Evolutionary conservation across 2,329 filamentous ascomycete genomes (phyloP), one percentile per base, ranked within the genome.

Genomic region (Myriosclerotinia scirpicola): DNA sequence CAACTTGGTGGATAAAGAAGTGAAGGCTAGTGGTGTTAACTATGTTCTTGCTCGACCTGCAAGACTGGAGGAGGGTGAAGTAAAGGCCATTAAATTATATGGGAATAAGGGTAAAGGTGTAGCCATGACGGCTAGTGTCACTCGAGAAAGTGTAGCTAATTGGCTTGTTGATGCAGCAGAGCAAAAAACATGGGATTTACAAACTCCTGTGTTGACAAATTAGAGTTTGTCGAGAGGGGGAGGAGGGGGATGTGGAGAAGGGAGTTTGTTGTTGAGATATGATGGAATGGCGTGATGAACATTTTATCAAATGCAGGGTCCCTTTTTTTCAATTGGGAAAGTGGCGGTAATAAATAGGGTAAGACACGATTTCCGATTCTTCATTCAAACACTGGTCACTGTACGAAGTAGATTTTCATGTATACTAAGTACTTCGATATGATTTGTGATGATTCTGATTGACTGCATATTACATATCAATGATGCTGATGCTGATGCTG

Each of bases 151-250:
- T 69, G 79, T 85, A 14, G 82, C 81, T 11, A 72, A 68, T 30
- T 84, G 81, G 73, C 70, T 84, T 70, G 76, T 84, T 9, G 77
- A 81, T 68, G 81, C 78, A 1, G 79, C 76, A 1, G 80, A 81
- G 73, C 77, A 71, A 42, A 69, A 71, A 40, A 63, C 38, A 6
- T 63, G 60, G 60, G 48, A 54, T 63, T 42, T n/a, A 40, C 60
- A 63, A 17, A 63, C 60, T 30, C 60, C 60, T 0, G 60, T 63
- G 9, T 63, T 63, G 17, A 20, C 60, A 5, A 63, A 63, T 22
- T 63, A 63, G 17, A 22, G 6, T 15, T n/a, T 34, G 36, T 40
- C 7, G 36, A 44, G 56, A 42, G 3, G 26, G 26, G 26, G 26
- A 26, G 15, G 11, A 20, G 22, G 22, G 26, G 50, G 22, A 20